Base-by-base conservation (phyloP, 495 filamentous ascomycete species). In the Hypomontagnella monticulosa region DNA sequence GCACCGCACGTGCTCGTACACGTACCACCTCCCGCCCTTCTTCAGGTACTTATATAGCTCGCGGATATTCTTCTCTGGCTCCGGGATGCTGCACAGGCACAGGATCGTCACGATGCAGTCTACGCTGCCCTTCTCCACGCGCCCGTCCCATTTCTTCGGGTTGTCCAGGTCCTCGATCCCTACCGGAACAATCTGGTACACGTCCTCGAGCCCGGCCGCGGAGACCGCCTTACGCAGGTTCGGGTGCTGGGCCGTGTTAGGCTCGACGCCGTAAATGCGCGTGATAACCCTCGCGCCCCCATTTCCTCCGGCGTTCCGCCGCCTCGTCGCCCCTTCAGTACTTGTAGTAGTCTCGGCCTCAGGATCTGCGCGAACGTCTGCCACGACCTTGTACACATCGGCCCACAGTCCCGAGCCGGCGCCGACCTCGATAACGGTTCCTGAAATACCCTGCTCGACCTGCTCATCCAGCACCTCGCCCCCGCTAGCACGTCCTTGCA, bases 71-170 rank as follows among this genome's bases (percentile, higher is more conserved):
- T 67, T 66, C 63, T 85, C 79, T 32, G 88, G 84, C 10, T 86
- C 76, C 1, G 89, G 89, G 52, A 93, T 88, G 49, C 85, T 87
- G 75, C 90, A 93, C 4, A 93, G 78, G 46, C 91, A 91, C 8
- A 89, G 83, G 42, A 91, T 78, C 11, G 85, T 85, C 43, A 92
- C 79, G 36, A 93, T 85, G 36, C 85, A 87, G 67, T 93, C 90
- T 23, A 91, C 84, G 18, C 81, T 78, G 0, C 73, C 85, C n/a
- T 67, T 73, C 37, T 74, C 57, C 3, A 91, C 76, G 4, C 75
- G 78, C 3, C 80, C 78, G 12, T 72, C 72, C 60, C 75, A 72
- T 1, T 83, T 68, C 3, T 70, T 61, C 4, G 74, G 42, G n/a
- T 80, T 72, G 8, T 76, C 79, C 2, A 82, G 52, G 15, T 86